Conservation (phyloP, 345 rosid genomes). For the Euphorbia tirucalli region DNA sequence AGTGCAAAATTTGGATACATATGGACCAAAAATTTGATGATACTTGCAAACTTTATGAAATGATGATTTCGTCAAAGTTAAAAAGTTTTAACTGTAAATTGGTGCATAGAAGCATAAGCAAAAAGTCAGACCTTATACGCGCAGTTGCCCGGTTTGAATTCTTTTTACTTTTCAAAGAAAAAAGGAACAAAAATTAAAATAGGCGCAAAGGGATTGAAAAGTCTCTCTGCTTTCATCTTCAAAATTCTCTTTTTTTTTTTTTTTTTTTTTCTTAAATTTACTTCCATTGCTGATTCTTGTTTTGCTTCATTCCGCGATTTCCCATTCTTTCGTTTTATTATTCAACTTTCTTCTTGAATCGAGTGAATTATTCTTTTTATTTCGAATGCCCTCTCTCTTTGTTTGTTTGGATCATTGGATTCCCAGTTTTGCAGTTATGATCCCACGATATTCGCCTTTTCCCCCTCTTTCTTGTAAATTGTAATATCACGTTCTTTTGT, state of each 20-base stretch:
- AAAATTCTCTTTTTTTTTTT: neutral
- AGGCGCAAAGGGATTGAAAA: neutral
- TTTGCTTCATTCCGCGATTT: neutral
- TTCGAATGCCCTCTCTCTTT: neutral
- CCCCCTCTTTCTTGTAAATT: neutral
- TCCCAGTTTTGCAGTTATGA: neutral
- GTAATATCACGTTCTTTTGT: neutral
- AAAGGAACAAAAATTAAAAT: neutral
- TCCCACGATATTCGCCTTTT: neutral
- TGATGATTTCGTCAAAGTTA: too few relatives aligned
- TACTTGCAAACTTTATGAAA: too few relatives aligned
- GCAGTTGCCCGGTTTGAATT: slow-evolving; percentile 10
- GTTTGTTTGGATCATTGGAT: neutral
- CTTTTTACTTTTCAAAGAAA: too few relatives aligned
- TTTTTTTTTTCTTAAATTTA: neutral
- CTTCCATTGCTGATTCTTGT: too few relatives aligned
- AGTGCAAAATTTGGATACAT: too few relatives aligned
- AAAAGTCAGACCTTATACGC: slow-evolving; percentile 12
- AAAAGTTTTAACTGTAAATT: too few relatives aligned
- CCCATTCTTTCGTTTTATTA: too few relatives aligned
- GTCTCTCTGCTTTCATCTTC: neutral
- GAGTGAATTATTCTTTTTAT: too few relatives aligned
- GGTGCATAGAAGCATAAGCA: neutral
- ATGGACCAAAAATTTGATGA: too few relatives aligned
- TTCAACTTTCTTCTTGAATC: too few relatives aligned